phyloP scores from a whole-genome alignment of 495 filamentous ascomycete species.

The Neurospora tetrasperma region DNA sequence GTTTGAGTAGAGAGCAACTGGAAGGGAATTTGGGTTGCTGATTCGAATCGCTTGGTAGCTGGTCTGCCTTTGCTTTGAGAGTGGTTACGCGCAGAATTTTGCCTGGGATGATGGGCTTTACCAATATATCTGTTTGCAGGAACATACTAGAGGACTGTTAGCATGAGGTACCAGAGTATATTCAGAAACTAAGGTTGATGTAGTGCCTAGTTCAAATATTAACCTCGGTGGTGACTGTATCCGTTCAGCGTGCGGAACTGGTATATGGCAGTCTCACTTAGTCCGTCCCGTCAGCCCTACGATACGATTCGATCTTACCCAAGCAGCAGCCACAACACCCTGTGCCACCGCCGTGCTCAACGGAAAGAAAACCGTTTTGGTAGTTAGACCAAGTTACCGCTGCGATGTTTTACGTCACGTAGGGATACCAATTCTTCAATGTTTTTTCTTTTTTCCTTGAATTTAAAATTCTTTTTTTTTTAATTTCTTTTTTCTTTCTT shows the following conservation, averaged over 20 bases:
- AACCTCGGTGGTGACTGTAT: neutral
- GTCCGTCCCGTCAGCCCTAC: neutral
- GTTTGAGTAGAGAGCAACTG: slow-evolving; percentile 6
- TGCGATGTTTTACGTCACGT: too few relatives aligned
- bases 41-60: neutral
- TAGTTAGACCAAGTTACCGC: too few relatives aligned
- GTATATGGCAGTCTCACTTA: neutral
- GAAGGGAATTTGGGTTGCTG: neutral
- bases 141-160: neutral
- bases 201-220: neutral
- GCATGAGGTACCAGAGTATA: neutral
- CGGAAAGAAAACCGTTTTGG: too few relatives aligned
- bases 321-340: neutral
- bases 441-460: too few relatives aligned
- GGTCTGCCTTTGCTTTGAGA: neutral
- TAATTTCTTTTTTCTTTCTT: too few relatives aligned
- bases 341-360: neutral
- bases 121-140: neutral
- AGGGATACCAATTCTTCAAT: too few relatives aligned
- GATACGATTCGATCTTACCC: neutral
- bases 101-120: neutral
- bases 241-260: too few relatives aligned
- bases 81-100: neutral
- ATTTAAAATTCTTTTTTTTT: too few relatives aligned
- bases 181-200: neutral